Conservation (phyloP, 805 yeast genomes). For the Kodamaea leandrae region DNA sequence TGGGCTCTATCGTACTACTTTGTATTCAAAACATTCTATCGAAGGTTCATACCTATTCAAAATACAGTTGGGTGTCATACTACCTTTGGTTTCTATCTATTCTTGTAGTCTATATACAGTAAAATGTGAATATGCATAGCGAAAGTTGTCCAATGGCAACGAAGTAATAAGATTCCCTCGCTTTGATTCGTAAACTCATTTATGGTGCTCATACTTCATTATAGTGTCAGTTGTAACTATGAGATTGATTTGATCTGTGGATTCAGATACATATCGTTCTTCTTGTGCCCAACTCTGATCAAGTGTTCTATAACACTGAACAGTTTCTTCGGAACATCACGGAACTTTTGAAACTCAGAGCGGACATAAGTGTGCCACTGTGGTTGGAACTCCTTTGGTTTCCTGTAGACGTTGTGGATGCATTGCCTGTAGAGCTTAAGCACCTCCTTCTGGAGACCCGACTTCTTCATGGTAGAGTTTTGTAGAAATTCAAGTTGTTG, state of each 20-base stretch:
- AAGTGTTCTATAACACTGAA: conserved; percentile 85
- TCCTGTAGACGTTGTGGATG: conserved; percentile 43
- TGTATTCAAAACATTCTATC: too few relatives aligned
- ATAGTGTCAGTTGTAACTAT: too few relatives aligned
- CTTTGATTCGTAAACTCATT: too few relatives aligned
- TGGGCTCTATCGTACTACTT: too few relatives aligned
- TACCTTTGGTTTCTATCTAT: too few relatives aligned
- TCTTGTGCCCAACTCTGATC: conserved; percentile 68
- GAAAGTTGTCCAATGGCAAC: too few relatives aligned
- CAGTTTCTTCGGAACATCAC: conserved; percentile 65
- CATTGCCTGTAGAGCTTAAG: conserved; percentile 49
- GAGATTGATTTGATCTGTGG: conserved; percentile 70
- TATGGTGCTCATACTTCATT: too few relatives aligned
- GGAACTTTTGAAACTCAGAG: conserved; percentile 61
- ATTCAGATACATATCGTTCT: conserved; percentile 68
- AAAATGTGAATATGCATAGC: too few relatives aligned
- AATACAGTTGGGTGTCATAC: too few relatives aligned
- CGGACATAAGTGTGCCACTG: conserved; percentile 48
- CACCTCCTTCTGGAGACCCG: conserved; percentile 48
- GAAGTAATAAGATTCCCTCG: too few relatives aligned
- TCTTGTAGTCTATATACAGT: too few relatives aligned
- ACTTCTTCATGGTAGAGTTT: conserved; percentile 32
- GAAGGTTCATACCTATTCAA: too few relatives aligned
- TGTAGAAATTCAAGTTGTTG: not conserved
- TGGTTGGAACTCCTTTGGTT: conserved; percentile 46